Evolutionary conservation across 148 eudicot genomes (phyloP).

Genomic region (Camellia lanceoleosa): DNA sequence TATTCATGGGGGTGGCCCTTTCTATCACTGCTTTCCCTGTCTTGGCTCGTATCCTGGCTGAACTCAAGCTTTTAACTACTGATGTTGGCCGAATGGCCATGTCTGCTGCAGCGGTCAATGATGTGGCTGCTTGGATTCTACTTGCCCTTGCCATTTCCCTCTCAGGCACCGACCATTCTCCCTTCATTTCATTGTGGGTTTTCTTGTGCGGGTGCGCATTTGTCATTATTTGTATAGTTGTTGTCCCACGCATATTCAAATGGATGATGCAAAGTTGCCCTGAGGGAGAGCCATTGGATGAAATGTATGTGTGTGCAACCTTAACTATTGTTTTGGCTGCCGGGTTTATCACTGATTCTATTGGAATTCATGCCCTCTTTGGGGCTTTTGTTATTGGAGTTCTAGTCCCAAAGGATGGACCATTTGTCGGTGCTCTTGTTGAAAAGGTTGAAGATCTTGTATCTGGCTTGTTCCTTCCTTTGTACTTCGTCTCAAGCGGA

Average conservation of each 20-base stretch:
- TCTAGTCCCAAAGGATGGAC: slow-evolving; percentile 73
- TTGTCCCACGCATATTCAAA: slow-evolving; percentile 51
- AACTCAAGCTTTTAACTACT: slow-evolving; percentile 78
- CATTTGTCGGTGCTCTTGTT: slow-evolving; percentile 66
- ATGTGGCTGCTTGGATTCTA: slow-evolving; percentile 85
- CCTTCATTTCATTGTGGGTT: slow-evolving; percentile 68
- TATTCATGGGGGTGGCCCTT: slow-evolving; percentile 86
- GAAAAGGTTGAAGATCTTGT: slow-evolving; percentile 90
- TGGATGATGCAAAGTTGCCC: slow-evolving; percentile 65
- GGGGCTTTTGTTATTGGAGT: slow-evolving; percentile 85
- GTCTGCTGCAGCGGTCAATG: slow-evolving; percentile 93
- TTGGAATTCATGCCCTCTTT: slow-evolving; percentile 83
- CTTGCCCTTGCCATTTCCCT: slow-evolving; percentile 80
- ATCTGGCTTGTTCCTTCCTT: slow-evolving; percentile 72
- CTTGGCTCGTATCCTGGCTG: slow-evolving; percentile 80
- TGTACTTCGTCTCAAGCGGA: slow-evolving; percentile 83
- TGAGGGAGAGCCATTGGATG: slow-evolving; percentile 73
- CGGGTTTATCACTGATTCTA: slow-evolving; percentile 65
- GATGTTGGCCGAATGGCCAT: slow-evolving; percentile 81
- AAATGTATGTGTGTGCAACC: slow-evolving; percentile 57
- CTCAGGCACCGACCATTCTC: slow-evolving; percentile 56
- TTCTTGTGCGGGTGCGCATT: slow-evolving; percentile 50
- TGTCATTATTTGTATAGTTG: slow-evolving; percentile 37
- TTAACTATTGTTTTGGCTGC: slow-evolving; percentile 68
- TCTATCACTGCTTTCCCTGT: slow-evolving; percentile 89